phyloP scores from a whole-genome alignment of 2,329 filamentous ascomycete genomes.

The Metarhizium robertsii region DNA sequence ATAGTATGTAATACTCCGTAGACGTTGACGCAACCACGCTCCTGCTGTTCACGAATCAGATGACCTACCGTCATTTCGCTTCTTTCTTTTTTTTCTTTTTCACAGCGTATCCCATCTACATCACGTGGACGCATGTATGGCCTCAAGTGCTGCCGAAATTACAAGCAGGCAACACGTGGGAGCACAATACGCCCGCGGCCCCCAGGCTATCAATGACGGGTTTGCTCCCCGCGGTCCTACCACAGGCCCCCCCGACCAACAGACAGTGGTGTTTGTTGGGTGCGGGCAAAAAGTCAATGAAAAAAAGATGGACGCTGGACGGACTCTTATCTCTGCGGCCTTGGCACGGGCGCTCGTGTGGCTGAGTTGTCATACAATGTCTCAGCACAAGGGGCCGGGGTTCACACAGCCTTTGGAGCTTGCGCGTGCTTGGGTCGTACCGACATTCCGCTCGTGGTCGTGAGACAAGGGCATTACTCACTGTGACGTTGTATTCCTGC shows the following conservation, averaged over 20 bases:
- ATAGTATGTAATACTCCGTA: too few relatives aligned
- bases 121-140: too few relatives aligned
- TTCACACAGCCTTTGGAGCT: neutral
- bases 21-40: too few relatives aligned
- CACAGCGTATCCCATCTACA: too few relatives aligned
- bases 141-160: neutral
- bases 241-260: too few relatives aligned
- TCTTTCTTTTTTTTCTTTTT: too few relatives aligned
- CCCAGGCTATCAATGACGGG: neutral
- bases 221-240: too few relatives aligned
- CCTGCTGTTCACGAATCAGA: too few relatives aligned
- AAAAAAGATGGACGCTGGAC: too few relatives aligned
- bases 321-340: slow-evolving; percentile 1
- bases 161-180: neutral
- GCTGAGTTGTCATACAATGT: neutral
- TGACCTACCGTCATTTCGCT: too few relatives aligned
- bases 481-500: neutral
- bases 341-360: slow-evolving; percentile 2
- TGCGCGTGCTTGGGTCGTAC: slow-evolving; percentile 1
- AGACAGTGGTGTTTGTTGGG: too few relatives aligned
- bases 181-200: neutral
- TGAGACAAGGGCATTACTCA: neutral
- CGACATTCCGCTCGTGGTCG: neutral
- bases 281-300: too few relatives aligned
- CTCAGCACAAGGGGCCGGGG: neutral